These are phyloP conservation scores for Wallacemonas sp. DNA, from an alignment of 208 protist genomes.

Conservation along the genomic window DNA sequence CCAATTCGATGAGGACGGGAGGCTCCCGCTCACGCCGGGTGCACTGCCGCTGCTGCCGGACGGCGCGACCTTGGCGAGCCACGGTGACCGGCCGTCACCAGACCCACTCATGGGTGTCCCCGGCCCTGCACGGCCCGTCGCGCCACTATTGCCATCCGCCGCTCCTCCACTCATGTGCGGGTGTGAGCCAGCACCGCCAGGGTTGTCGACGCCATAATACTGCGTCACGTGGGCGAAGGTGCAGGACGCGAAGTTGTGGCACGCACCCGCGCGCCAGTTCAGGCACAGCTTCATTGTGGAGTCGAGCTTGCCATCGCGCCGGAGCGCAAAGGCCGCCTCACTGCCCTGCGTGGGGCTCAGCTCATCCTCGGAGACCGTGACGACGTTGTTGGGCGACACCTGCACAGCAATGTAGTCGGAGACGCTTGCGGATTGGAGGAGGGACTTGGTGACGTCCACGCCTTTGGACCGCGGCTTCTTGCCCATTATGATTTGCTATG, in stretches of 20 bases:
- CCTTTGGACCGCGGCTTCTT: constrained; percentile 49
- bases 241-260: constrained; percentile 76
- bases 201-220: constrained; percentile 52
- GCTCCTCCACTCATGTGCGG: background rate
- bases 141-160: background rate
- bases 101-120: background rate
- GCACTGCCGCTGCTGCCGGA: background rate
- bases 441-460: constrained; percentile 80
- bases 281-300: constrained; percentile 65
- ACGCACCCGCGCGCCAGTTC: constrained; percentile 75
- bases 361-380: constrained; percentile 67
- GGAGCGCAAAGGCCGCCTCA: constrained; percentile 64
- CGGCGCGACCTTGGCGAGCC: constrained; percentile 13
- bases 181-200: too few relatives aligned
- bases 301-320: constrained; percentile 68
- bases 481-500: constrained; percentile 20
- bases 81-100: constrained; percentile 5
- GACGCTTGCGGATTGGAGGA: constrained; percentile 57
- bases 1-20: background rate
- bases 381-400: constrained; percentile 30
- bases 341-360: constrained; percentile 81
- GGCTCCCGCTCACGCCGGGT: background rate
- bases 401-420: constrained; percentile 68
- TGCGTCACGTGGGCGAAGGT: constrained; percentile 63
- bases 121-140: background rate